Evolutionary conservation across 1,284 basidiomycete species (phyloP).

Genomic region (Cryptococcus maquisensis): DNA sequence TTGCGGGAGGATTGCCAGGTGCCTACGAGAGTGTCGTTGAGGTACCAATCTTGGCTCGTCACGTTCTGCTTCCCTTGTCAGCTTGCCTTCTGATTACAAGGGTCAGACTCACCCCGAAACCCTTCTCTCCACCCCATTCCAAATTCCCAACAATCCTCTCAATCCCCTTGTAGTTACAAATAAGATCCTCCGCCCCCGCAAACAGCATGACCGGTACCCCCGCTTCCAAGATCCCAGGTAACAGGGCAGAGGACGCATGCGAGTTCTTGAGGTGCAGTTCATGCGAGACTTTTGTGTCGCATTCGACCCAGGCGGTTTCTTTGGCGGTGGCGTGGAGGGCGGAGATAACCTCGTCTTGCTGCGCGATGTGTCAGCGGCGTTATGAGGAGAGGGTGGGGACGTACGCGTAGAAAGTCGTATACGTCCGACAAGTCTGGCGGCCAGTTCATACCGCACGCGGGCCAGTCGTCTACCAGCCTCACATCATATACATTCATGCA

Average conservation of each 20-base stretch:
- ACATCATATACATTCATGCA: conserved; percentile 97
- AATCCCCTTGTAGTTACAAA: conserved; percentile 91
- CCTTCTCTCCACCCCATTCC: conserved; percentile 79
- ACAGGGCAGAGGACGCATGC: conserved; percentile 67
- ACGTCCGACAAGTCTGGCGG: conserved; percentile 80
- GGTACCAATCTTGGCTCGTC: conserved; percentile 69
- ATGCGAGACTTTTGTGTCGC: conserved; percentile 63
- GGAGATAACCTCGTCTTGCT: conserved; percentile 73
- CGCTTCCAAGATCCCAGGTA: conserved; percentile 70
- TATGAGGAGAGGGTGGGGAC: conserved; percentile 27
- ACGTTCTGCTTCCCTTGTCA: conserved; percentile 56
- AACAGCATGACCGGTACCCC: conserved; percentile 85
- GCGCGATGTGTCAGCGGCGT: conserved; percentile 6
- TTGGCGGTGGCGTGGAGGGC: conserved; percentile 80
- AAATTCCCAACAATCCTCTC: conserved; percentile 78
- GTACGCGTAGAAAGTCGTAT: conserved; percentile 72
- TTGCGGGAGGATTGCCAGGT: conserved; percentile 86
- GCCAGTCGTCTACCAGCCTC: conserved; percentile 72
- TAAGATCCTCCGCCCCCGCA: conserved; percentile 90
- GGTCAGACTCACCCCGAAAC: conserved; percentile 70
- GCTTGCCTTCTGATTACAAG: not conserved
- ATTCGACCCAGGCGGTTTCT: conserved; percentile 84
- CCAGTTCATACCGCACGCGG: conserved; percentile 99
- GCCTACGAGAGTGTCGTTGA: conserved; percentile 73
- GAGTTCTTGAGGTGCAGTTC: conserved; percentile 61